Conservation (phyloP, 2,329 filamentous ascomycete species). For the Clathrospora elynae region DNA sequence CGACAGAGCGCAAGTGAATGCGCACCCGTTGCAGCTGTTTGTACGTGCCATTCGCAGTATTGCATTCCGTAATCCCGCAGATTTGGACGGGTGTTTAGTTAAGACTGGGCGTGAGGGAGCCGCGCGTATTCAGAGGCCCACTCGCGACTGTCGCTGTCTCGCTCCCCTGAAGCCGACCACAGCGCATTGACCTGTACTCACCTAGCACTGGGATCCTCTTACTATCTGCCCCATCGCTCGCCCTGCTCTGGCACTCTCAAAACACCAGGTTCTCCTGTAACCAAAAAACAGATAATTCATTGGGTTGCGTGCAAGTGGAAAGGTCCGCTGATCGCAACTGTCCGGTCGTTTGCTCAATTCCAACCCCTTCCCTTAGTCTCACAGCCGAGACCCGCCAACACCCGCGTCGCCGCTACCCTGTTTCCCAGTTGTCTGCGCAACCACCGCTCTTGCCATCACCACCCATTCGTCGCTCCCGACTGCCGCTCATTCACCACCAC, state of each 20-base stretch:
- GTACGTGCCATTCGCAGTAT: no score
- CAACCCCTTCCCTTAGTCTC: conserved; percentile 22
- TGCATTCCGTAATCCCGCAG: conserved; percentile 1
- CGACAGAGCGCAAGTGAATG: neutral
- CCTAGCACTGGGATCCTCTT: conserved; percentile 28
- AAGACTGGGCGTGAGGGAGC: conserved; percentile 24
- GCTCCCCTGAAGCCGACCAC: conserved; percentile 36
- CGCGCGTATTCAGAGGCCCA: conserved; percentile 33
- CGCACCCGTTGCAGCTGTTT: conserved; percentile 7
- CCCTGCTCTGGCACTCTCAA: conserved; percentile 35
- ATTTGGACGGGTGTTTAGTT: conserved; percentile 6
- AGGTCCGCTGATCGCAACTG: conserved; percentile 37
- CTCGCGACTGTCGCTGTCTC: conserved; percentile 38
- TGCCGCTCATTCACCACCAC: conserved; percentile 35
- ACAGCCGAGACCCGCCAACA: conserved; percentile 31
- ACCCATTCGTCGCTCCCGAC: conserved; percentile 25
- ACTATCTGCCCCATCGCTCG: conserved; percentile 26
- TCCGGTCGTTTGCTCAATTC: conserved; percentile 36
- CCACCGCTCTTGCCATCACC: conserved; percentile 27
- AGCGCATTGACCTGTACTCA: conserved; percentile 27
- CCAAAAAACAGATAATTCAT: conserved; percentile 19
- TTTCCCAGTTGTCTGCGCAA: conserved; percentile 36
- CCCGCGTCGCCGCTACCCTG: conserved; percentile 39
- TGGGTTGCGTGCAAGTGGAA: conserved; percentile 26
- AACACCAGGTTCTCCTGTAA: conserved; percentile 22